These are phyloP conservation scores for Tetrapisispora iriomotensis DNA, from an alignment of 805 yeast genomes.

Conservation along the genomic window DNA sequence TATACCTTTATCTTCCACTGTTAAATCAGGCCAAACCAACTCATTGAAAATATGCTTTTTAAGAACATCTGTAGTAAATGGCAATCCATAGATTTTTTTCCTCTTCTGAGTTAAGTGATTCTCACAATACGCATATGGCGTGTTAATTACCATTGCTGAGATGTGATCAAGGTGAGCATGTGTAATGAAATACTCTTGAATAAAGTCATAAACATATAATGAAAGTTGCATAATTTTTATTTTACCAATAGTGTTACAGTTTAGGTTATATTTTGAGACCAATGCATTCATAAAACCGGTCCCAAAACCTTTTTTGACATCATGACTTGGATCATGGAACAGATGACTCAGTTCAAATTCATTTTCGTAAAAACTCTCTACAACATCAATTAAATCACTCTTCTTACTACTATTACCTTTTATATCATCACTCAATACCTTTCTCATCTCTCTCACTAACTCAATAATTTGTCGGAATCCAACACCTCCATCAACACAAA, in stretches of 20 bases:
- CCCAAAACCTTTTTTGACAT: constrained; percentile 13
- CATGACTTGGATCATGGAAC: constrained; percentile 9
- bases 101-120: constrained; percentile 25
- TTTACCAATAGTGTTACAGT: not conserved
- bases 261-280: not conserved
- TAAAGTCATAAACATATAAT: constrained; percentile 26
- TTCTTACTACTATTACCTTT: constrained; percentile 1
- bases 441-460: constrained; percentile 16
- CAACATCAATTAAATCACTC: constrained; percentile 7
- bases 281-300: constrained; percentile 4
- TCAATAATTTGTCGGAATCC: constrained; percentile 51
- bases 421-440: too few species aligned
- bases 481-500: constrained; percentile 74
- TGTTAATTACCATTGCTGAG: constrained; percentile 55
- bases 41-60: constrained; percentile 59
- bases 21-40: constrained; percentile 65
- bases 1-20: constrained; percentile 19
- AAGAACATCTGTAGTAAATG: constrained; percentile 43
- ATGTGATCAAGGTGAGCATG: constrained; percentile 86
- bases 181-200: constrained; percentile 47
- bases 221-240: constrained; percentile 26
- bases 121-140: constrained; percentile 36
- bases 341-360: constrained; percentile 14
- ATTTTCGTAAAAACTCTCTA: constrained; percentile 17
- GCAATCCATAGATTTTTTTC: constrained; percentile 45